Base-by-base conservation (phyloP, 208 protist species). In the Kentomonas sorsogonicus region DNA sequence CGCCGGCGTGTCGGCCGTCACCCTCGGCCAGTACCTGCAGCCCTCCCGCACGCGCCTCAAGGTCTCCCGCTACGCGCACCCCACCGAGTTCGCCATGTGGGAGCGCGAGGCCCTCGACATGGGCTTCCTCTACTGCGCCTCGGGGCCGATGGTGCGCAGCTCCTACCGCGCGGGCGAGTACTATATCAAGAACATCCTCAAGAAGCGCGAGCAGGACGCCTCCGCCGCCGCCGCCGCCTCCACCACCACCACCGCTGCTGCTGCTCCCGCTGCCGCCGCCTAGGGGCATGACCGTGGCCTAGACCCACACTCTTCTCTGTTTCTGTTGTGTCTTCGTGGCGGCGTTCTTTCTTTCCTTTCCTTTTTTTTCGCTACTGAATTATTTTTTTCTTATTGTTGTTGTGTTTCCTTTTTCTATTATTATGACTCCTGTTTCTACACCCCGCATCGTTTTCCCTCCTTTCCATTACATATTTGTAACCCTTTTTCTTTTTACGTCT, bases 111-210 rank as follows among this genome's bases (percentile, higher is more conserved):
- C 93, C 45, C 40, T 95, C 48, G 79, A 72, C 34, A 85, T 99
- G 79, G 97, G 97, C 29, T 99, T 99, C 74, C 63, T 85, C 16
- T 99, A 99, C 81, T 97, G 96, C n/a, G 98, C 98, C 36, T 97
- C 87, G 13, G 96, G 94, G 1, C 96, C 96, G 29, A 81, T 98
- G 73, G 91, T 96, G 59, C 87, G 97, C 26, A 98, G 96, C 53
- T 97, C 89, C 22, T 99, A 99, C 74, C 74, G 82, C 23, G 96
- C 96, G 0, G 97, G 96, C 13, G 97, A 98, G 71, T 97, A 96
- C 63, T 98, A 95, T 69, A 91, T 98, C 30, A 91, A 80, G 38
- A 98, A 92, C 52, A 94, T 97, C 38, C 39, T 97, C 39, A 89
- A 95, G 77, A 41, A 90, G 60, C 78, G 74, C 29, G 53, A 65